Conservation (phyloP, 1,139 yeast genomes). For the Debaryomyces fabryi region DNA sequence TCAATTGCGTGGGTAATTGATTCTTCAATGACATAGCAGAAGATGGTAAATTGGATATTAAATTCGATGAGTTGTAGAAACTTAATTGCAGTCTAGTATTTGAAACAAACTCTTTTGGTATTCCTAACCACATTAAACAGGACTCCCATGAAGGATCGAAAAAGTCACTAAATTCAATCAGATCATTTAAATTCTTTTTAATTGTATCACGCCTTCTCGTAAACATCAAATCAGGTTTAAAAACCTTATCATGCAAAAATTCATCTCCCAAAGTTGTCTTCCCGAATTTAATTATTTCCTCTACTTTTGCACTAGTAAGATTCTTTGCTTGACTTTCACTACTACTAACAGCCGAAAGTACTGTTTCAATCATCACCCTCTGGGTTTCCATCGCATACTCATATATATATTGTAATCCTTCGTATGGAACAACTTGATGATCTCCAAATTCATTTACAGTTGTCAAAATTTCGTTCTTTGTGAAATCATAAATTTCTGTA, state of each 20-base stretch:
- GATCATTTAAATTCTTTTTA: conserved; percentile 59
- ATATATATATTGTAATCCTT: conserved; percentile 65
- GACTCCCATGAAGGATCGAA: conserved; percentile 74
- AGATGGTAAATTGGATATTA: conserved; percentile 37
- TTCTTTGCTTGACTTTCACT: conserved; percentile 73
- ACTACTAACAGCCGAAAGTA: conserved; percentile 61
- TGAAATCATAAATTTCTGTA: conserved; percentile 59
- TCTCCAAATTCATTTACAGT: conserved; percentile 64
- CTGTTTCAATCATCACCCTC: conserved; percentile 61
- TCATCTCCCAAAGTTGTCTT: conserved; percentile 59
- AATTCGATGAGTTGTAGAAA: conserved; percentile 37
- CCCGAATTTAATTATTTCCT: conserved; percentile 66
- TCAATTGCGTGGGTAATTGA: conserved; percentile 42
- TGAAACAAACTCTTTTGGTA: conserved; percentile 37
- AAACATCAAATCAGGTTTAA: conserved; percentile 83
- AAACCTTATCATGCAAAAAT: conserved; percentile 62
- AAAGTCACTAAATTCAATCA: conserved; percentile 68
- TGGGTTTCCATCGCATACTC: conserved; percentile 76
- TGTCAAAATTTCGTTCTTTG: conserved; percentile 54
- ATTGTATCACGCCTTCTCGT: conserved; percentile 68
- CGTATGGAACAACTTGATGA: conserved; percentile 55
- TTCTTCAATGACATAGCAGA: conserved; percentile 36
- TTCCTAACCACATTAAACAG: conserved; percentile 47
- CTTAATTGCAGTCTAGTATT: conserved; percentile 33
- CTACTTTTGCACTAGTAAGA: conserved; percentile 61